Conservation (phyloP, 2,329 filamentous ascomycete genomes). For the Cladophialophora exuberans region DNA sequence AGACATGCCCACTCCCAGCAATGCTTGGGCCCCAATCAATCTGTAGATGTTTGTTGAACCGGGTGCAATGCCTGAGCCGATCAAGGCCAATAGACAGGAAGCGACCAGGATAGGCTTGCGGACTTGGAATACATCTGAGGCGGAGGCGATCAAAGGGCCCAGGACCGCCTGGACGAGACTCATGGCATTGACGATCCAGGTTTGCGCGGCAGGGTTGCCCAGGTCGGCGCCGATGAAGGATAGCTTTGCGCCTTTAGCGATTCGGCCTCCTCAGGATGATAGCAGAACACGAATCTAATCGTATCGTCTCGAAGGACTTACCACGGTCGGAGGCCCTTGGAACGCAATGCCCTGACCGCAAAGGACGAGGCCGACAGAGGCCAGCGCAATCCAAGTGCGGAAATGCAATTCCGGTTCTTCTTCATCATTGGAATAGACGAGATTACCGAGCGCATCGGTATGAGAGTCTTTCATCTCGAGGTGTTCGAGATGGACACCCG, state of each 20-base stretch:
- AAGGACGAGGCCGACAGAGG: background rate
- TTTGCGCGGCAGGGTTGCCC: background rate
- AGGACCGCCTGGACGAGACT: slow-evolving; percentile 15
- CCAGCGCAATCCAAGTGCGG: slow-evolving; percentile 7
- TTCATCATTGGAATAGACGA: slow-evolving; percentile 4
- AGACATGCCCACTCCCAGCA: slow-evolving; percentile 18
- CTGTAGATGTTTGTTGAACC: slow-evolving; percentile 16
- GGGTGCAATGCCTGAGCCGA: slow-evolving; percentile 19
- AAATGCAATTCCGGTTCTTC: slow-evolving; percentile 10
- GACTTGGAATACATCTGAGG: slow-evolving; percentile 20
- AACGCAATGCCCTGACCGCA: background rate
- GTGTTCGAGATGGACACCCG: too few relatives aligned
- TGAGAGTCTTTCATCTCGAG: too few relatives aligned
- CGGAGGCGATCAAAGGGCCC: slow-evolving; percentile 11
- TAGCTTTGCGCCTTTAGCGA: background rate
- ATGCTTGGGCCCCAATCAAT: slow-evolving; percentile 15
- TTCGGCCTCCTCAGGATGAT: too few relatives aligned
- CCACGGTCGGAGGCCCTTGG: slow-evolving; percentile 9
- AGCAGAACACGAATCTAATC: background rate
- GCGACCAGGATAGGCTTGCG: slow-evolving; percentile 17
- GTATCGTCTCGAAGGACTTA: slow-evolving; percentile 3
- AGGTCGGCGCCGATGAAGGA: slow-evolving; percentile 16
- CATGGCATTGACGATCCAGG: slow-evolving; percentile 15
- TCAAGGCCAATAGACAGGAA: slow-evolving; percentile 10
- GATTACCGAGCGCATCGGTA: too few relatives aligned